Evolutionary conservation across 805 yeast genomes (phyloP).

Genomic region (Martiniozyma abietophila): DNA sequence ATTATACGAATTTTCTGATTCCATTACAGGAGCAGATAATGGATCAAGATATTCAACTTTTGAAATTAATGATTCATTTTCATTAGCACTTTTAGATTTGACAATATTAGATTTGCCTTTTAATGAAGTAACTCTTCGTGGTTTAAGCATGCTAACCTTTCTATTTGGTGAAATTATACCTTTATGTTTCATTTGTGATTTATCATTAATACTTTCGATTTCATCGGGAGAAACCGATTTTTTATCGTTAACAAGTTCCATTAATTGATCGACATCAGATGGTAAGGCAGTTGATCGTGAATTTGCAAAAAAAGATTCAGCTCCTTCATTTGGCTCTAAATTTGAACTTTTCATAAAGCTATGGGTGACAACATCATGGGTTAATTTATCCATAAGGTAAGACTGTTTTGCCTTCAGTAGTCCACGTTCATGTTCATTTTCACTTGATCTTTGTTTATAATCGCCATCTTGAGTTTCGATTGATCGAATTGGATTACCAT

Average conservation of each 20-base stretch:
- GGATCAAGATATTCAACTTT: slow-evolving; percentile 19
- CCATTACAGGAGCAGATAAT: slow-evolving; percentile 8
- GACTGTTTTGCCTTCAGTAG: neutral
- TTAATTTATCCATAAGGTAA: slow-evolving; percentile 2
- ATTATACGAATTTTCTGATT: neutral
- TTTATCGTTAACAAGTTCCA: neutral
- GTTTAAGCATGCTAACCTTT: slow-evolving; percentile 34
- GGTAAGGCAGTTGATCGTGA: no score
- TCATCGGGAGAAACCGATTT: neutral
- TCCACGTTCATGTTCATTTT: neutral
- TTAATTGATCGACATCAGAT: slow-evolving; percentile 1
- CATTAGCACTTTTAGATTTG: no score
- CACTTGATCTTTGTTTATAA: no score
- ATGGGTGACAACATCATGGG: neutral
- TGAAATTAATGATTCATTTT: slow-evolving; percentile 3
- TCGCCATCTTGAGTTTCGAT: no score
- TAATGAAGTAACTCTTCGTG: slow-evolving; percentile 31
- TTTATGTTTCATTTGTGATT: slow-evolving; percentile 2
- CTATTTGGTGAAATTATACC: slow-evolving; percentile 30
- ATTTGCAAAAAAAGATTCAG: no score
- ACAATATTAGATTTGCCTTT: no score
- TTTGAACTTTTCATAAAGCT: no score
- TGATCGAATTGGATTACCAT: no score
- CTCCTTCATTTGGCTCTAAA: slow-evolving; percentile 3
- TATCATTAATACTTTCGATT: slow-evolving; percentile 1